Percentiles rank a stretch among this genome's conserved stretches.
Conservation (phyloP, 305 asterid genomes). For the Petunia hybrid region DNA sequence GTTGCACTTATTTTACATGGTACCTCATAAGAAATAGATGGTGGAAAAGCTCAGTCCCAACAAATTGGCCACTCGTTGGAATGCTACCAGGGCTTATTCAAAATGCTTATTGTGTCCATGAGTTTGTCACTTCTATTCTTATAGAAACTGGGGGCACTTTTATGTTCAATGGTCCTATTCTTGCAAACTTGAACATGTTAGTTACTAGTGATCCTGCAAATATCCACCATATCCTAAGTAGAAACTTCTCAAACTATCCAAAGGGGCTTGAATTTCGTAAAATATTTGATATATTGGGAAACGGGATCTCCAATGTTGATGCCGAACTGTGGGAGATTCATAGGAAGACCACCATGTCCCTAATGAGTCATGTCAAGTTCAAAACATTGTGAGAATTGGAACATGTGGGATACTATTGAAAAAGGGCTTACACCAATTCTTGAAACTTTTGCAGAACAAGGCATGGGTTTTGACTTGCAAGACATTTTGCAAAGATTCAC, state of each 20-base stretch:
- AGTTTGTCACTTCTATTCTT: constrained; percentile 9
- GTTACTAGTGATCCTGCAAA: constrained; percentile 32
- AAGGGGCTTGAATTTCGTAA: constrained; percentile 1
- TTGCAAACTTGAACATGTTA: constrained; percentile 31
- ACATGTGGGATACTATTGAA: background rate
- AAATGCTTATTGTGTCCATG: constrained; percentile 26
- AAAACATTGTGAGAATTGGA: background rate
- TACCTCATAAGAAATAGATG: background rate
- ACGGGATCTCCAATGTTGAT: constrained; percentile 15
- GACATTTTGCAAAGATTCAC: too few relatives aligned
- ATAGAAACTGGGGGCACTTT: constrained; percentile 23
- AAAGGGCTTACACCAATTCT: background rate
- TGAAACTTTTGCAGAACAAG: background rate
- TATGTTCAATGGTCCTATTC: constrained; percentile 22
- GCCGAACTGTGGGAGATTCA: constrained; percentile 14
- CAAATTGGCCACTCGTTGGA: constrained; percentile 19
- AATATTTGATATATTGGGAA: constrained; percentile 12
- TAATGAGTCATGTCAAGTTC: background rate
- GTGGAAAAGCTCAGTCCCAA: background rate
- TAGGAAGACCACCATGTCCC: background rate
- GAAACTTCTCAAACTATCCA: constrained; percentile 20
- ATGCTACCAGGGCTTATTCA: background rate
- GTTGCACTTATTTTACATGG: background rate
- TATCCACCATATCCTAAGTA: constrained; percentile 16
- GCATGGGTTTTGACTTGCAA: too few relatives aligned